These are phyloP conservation scores for Chrysanthemum makinoi DNA, from an alignment of 129 eudicot genomes.

Conservation along the genomic window DNA sequence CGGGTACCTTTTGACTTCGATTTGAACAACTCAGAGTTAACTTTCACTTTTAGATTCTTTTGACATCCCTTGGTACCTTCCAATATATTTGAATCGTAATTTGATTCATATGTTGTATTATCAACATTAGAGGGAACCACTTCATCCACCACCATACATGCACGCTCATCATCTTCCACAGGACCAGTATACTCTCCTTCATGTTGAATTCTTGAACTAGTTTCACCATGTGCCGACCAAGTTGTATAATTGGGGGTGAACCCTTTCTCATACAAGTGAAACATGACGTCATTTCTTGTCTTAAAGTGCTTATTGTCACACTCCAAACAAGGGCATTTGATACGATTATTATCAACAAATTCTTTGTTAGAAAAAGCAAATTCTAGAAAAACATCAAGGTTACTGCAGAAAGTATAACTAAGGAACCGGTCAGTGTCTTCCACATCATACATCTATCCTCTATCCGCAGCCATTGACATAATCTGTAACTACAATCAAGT, in stretches of 20 bases:
- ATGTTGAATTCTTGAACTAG: background rate
- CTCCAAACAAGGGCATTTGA: constrained; percentile 7
- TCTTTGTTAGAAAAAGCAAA: background rate
- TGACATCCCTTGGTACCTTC: too few relatives aligned
- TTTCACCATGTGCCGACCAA: constrained; percentile 16
- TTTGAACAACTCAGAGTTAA: too few relatives aligned
- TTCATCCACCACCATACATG: background rate
- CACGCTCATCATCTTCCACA: background rate
- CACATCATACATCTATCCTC: too few relatives aligned
- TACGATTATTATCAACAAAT: background rate
- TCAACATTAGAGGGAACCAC: background rate
- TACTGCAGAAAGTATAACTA: too few relatives aligned
- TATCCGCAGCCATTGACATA: too few relatives aligned
- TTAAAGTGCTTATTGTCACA: background rate
- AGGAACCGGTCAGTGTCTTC: too few relatives aligned
- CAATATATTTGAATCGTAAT: background rate
- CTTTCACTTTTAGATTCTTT: too few relatives aligned
- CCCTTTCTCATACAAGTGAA: constrained; percentile 4
- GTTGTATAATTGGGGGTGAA: constrained; percentile 1
- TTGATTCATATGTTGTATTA: too few relatives aligned
- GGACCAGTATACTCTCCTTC: too few relatives aligned
- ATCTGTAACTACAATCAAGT: too few relatives aligned
- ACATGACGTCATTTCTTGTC: background rate
- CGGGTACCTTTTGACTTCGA: too few relatives aligned
- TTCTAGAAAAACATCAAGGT: too few relatives aligned